Evolutionary conservation across 192 early-diverging fungal species (phyloP).

Genomic region (Pecoramyces ruminantium): DNA sequence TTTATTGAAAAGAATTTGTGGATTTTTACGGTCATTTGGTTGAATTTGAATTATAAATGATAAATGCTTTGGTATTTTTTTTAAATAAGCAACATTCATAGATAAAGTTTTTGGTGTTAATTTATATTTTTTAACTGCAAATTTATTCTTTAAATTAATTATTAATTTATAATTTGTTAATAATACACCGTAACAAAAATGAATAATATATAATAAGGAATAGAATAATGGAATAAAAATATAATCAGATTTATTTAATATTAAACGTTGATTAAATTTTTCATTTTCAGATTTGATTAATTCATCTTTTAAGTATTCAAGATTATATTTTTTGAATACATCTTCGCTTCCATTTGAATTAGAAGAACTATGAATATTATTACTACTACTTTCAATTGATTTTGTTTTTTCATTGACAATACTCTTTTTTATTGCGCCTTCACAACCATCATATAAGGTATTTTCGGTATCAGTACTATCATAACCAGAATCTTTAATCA

Average conservation of each 20-base stretch:
- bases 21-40: background rate
- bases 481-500: background rate
- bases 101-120: background rate
- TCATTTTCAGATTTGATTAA: background rate
- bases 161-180: background rate
- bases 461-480: background rate
- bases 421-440: background rate
- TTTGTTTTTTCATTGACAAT: background rate
- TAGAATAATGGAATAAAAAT: background rate
- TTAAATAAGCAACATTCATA: background rate
- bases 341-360: background rate
- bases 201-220: background rate
- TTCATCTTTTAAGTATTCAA: background rate
- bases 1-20: background rate
- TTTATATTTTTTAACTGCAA: background rate
- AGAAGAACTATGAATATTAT: background rate
- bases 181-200: background rate
- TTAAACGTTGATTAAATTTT: background rate
- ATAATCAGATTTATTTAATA: background rate
- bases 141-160: background rate
- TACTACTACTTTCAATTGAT: background rate
- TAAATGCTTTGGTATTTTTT: background rate
- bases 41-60: background rate
- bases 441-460: background rate
- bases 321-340: background rate